These are phyloP conservation scores for Hysterangium stoloniferum DNA, from an alignment of 768 basidiomycete genomes.

Conservation along the genomic window DNA sequence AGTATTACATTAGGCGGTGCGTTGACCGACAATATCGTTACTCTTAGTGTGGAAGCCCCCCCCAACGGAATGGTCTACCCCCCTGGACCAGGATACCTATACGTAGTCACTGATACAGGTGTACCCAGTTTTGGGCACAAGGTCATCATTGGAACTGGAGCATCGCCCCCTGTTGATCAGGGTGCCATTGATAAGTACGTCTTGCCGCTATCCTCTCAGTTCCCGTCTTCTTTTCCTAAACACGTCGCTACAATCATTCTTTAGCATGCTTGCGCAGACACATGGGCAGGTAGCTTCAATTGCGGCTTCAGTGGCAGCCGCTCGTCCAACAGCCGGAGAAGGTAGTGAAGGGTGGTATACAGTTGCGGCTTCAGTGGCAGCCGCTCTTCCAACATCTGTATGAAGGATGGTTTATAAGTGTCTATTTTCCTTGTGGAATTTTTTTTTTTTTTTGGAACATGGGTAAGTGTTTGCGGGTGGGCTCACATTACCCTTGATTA, in stretches of 20 bases:
- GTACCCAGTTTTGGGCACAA: slow-evolving; percentile 25
- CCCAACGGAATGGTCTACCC: slow-evolving; percentile 12
- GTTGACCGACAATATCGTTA: slow-evolving; percentile 24
- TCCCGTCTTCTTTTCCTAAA: too few species aligned
- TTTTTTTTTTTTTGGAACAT: too few species aligned
- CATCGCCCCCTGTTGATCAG: slow-evolving; percentile 27
- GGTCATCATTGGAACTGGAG: slow-evolving; percentile 32
- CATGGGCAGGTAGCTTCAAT: not conserved
- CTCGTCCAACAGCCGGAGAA: not conserved
- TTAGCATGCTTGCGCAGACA: not conserved
- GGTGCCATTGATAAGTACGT: slow-evolving; percentile 16
- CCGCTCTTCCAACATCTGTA: too few species aligned
- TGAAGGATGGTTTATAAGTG: too few species aligned
- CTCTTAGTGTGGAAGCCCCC: slow-evolving; percentile 25
- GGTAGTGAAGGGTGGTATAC: not conserved
- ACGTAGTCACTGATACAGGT: slow-evolving; percentile 28
- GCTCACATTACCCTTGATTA: too few species aligned
- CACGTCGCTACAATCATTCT: too few species aligned
- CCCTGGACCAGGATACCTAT: slow-evolving; percentile 16
- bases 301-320: not conserved
- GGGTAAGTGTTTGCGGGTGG: too few species aligned
- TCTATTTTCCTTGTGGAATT: too few species aligned
- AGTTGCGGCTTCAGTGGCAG: too few species aligned
- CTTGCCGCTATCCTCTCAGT: too few species aligned
- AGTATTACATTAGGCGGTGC: too few species aligned